Evolutionary conservation across 2,329 filamentous ascomycete genomes (phyloP).

Genomic region (Hirsutella minnesotensis): DNA sequence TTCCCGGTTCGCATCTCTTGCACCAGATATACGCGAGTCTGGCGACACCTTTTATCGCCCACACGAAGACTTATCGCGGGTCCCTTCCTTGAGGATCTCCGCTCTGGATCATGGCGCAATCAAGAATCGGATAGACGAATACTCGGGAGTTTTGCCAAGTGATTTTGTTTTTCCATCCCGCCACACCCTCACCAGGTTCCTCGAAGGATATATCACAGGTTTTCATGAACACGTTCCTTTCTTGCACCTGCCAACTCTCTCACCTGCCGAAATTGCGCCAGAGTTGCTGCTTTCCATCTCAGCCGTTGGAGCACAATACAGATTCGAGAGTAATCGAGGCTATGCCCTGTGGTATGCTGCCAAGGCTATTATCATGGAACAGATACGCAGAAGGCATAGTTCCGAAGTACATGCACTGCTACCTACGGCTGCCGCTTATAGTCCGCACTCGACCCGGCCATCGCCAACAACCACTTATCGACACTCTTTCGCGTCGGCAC

Average conservation of each 20-base stretch:
- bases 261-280: conserved; percentile 50
- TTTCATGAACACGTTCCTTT: conserved; percentile 49
- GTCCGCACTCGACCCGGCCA: conserved; percentile 46
- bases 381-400: conserved; percentile 44
- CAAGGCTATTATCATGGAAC: conserved; percentile 44
- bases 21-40: conserved; percentile 37
- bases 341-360: conserved; percentile 51
- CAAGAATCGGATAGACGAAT: conserved; percentile 48
- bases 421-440: conserved; percentile 45
- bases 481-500: conserved; percentile 46
- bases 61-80: conserved; percentile 18
- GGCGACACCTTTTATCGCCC: conserved; percentile 12
- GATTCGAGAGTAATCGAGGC: conserved; percentile 46
- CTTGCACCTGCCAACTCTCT: conserved; percentile 55
- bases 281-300: conserved; percentile 57
- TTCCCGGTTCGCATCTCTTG: conserved; percentile 41
- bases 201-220: conserved; percentile 58
- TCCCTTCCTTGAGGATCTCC: conserved; percentile 35
- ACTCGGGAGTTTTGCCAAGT: conserved; percentile 44
- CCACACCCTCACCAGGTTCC: conserved; percentile 54
- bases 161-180: conserved; percentile 59
- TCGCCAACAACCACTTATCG: conserved; percentile 45
- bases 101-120: conserved; percentile 42
- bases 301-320: conserved; percentile 56
- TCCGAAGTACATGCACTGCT: conserved; percentile 44